phyloP scores from a whole-genome alignment of 2,329 filamentous ascomycete genomes.

The Chaetomium strumarium region DNA sequence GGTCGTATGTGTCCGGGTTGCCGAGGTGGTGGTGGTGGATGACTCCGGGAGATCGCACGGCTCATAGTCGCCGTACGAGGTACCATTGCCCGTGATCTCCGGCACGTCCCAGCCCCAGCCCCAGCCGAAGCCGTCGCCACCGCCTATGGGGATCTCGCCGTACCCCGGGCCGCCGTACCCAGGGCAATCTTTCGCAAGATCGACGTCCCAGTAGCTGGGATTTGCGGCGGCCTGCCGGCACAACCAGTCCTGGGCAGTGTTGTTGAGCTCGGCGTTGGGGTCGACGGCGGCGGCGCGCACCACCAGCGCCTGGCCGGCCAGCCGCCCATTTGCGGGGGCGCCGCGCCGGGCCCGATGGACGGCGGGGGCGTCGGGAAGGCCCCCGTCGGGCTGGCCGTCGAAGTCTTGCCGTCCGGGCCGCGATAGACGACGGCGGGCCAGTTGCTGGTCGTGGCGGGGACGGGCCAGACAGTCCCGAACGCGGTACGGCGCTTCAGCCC shows the following conservation, averaged over 20 bases:
- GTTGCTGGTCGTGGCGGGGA: background rate
- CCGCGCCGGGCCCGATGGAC: slow-evolving; percentile 1
- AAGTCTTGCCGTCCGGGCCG: background rate
- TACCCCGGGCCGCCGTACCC: background rate
- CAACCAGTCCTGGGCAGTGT: too few relatives aligned
- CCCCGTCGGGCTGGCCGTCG: slow-evolving; percentile 2
- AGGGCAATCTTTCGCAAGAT: too few relatives aligned
- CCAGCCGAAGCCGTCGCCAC: background rate
- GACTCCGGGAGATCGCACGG: too few relatives aligned
- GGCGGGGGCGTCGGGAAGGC: slow-evolving; percentile 2
- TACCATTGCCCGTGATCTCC: background rate
- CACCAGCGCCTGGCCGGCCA: background rate
- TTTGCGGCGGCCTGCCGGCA: too few relatives aligned
- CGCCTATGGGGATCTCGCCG: background rate
- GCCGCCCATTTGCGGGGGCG: slow-evolving; percentile 1
- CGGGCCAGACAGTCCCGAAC: background rate
- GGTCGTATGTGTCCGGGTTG: background rate
- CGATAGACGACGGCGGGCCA: background rate
- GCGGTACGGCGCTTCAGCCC: background rate
- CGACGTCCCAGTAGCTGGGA: too few relatives aligned
- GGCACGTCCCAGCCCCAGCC: background rate
- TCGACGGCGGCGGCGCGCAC: background rate
- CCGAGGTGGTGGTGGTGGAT: slow-evolving; percentile 1
- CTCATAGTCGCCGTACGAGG: background rate
- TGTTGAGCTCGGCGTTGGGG: background rate